Evolutionary conservation across 441 rosid genomes (phyloP).

Genomic region (Adansonia gregorii): DNA sequence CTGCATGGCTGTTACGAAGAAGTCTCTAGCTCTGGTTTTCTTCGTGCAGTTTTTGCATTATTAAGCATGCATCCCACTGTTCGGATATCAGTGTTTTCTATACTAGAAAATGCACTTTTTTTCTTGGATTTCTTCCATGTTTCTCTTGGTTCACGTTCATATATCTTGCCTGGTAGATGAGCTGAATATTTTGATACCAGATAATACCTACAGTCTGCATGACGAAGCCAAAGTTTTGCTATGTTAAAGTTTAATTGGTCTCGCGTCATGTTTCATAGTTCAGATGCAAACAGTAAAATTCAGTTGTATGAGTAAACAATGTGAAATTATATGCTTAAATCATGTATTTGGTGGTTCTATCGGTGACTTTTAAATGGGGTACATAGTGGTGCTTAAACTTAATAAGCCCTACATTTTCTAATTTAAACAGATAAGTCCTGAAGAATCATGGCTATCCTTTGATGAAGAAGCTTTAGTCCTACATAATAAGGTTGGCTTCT

Average conservation of each 20-base stretch:
- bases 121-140: not conserved
- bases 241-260: not conserved
- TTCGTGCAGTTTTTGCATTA: not conserved
- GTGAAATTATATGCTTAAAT: not conserved
- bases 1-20: not conserved
- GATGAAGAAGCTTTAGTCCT: conserved; percentile 67
- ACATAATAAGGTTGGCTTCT: conserved; percentile 73
- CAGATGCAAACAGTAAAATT: not conserved
- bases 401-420: conserved; percentile 18
- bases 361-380: not conserved
- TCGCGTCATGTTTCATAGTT: not conserved
- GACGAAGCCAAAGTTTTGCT: not conserved
- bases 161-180: not conserved
- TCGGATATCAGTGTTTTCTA: not conserved
- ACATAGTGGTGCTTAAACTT: not conserved
- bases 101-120: not conserved
- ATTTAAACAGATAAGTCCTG: conserved; percentile 65
- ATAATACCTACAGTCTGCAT: not conserved
- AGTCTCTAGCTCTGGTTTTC: not conserved
- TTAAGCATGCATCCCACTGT: not conserved
- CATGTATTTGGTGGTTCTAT: not conserved
- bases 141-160: not conserved
- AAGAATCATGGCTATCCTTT: conserved; percentile 87
- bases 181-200: not conserved
- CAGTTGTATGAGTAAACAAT: not conserved